These are phyloP conservation scores for Rhodotorula sp. DNA, from an alignment of 1,284 basidiomycete species.

Conservation along the genomic window DNA sequence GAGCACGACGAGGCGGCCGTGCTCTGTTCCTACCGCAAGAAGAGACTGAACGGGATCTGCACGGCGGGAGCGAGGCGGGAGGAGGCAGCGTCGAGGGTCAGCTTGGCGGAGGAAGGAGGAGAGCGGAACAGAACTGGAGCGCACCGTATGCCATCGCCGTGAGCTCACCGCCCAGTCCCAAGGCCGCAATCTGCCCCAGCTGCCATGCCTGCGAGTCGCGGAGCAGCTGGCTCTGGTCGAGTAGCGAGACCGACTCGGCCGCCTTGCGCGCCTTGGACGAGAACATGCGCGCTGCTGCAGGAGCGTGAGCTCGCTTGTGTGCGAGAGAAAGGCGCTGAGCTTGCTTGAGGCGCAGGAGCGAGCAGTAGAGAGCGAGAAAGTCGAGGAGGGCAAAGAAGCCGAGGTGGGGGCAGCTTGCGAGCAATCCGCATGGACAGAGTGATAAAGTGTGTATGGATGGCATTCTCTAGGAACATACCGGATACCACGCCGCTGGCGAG, in stretches of 20 bases:
- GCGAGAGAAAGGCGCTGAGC: no score
- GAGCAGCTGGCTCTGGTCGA: constrained; percentile 24
- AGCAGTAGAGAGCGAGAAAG: fast-evolving
- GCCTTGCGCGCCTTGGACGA: constrained; percentile 24
- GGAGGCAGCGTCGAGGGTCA: background rate
- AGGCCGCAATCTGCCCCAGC: constrained; percentile 46
- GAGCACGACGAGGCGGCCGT: constrained; percentile 64
- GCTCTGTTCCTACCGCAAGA: constrained; percentile 66
- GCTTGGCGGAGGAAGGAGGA: background rate
- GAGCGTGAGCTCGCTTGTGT: no score
- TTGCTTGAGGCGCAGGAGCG: background rate
- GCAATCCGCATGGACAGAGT: background rate
- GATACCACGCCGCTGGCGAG: background rate
- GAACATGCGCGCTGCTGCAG: constrained; percentile 22
- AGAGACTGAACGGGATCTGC: constrained; percentile 69
- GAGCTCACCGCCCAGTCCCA: constrained; percentile 50
- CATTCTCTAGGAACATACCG: no score
- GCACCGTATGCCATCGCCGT: constrained; percentile 49
- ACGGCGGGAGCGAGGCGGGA: background rate
- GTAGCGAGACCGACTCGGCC: constrained; percentile 1
- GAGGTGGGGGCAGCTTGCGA: background rate
- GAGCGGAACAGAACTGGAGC: background rate
- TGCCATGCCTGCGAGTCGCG: constrained; percentile 36
- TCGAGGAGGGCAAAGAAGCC: background rate
- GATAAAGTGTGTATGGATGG: background rate